These are phyloP conservation scores for Xylaria sp. DNA, from an alignment of 2,329 filamentous ascomycete genomes.

Conservation along the genomic window DNA sequence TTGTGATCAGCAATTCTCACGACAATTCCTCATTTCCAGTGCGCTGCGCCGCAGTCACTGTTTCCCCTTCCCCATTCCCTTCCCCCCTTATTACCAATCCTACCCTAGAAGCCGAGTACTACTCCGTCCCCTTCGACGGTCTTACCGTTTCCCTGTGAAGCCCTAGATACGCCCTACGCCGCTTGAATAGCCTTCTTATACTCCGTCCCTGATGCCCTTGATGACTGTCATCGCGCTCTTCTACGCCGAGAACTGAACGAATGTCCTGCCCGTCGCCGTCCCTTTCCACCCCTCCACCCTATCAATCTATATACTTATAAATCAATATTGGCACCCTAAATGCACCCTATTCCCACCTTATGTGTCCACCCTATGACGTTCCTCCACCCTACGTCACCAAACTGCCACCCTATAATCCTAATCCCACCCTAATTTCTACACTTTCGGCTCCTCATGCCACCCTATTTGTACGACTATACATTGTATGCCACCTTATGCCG, in stretches of 20 bases:
- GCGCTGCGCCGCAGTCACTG: no score
- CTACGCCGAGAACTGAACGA: not conserved
- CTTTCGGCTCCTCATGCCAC: not conserved
- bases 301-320: not conserved
- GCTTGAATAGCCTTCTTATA: not conserved
- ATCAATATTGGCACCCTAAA: not conserved
- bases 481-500: not conserved
- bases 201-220: not conserved
- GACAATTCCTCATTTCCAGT: no score
- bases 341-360: constrained; percentile 10
- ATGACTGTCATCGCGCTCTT: constrained; percentile 2
- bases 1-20: no score
- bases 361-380: constrained; percentile 7
- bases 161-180: not conserved
- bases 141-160: not conserved
- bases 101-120: no score
- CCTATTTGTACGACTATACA: not conserved
- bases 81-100: no score
- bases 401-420: not conserved
- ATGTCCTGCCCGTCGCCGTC: not conserved
- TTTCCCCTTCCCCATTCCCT: no score
- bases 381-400: not conserved
- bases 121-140: no score
- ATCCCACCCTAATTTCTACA: not conserved
- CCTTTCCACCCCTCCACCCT: not conserved